Base-by-base conservation (phyloP, 176 grass and related monocot genomes). In the Musa acuminata region DNA sequence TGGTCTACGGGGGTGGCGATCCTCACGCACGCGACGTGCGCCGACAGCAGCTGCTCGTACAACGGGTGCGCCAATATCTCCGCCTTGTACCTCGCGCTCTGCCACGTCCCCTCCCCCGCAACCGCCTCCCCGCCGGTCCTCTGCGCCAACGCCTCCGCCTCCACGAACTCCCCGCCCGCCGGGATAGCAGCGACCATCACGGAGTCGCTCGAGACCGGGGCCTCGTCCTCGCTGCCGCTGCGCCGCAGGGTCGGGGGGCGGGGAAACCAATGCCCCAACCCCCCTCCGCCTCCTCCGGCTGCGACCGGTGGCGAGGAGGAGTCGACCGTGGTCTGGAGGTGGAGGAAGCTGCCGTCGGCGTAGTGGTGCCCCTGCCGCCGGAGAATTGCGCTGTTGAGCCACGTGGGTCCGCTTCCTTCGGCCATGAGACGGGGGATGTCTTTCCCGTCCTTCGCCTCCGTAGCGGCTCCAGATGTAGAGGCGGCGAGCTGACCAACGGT, bases 1-100 rank as follows among this genome's bases (percentile, higher is more conserved):
- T 96, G 93, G 85, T 96, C 93, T 14, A 96, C 93, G 53, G 89
- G 93, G 8, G 93, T 96, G 68, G 93, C 93, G 49, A 96, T 86
- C 73, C 93, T 84, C 23, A 96, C 85, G 85, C 93, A 96, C 0
- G 87, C 85, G 53, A 96, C 93, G 73, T 96, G 93, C 51, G 93
- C 93, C 75, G 91, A 83, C 17, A 96, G 89, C 0, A 96, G 85
- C 25, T 91, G 93, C 83, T 90, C 89, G 81, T 86, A 96, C 81
- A 96, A 80, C 55, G 93, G 93, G 78, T 96, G 93, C 81, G 81
- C 87, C 75, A 85, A 84, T 74, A 96, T 73, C 87, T 91, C 89
- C 80, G 85, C 89, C 87, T 92, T 96, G 70, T 72, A 72, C 51
- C 70, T 72, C 70, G 70, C 70, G 70, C 22, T 72, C 50, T 72